Percentiles rank a stretch among this genome's conserved stretches.
Evolutionary conservation across 2,329 filamentous ascomycete species (phyloP).

Genomic region (Diplodia intermedia): DNA sequence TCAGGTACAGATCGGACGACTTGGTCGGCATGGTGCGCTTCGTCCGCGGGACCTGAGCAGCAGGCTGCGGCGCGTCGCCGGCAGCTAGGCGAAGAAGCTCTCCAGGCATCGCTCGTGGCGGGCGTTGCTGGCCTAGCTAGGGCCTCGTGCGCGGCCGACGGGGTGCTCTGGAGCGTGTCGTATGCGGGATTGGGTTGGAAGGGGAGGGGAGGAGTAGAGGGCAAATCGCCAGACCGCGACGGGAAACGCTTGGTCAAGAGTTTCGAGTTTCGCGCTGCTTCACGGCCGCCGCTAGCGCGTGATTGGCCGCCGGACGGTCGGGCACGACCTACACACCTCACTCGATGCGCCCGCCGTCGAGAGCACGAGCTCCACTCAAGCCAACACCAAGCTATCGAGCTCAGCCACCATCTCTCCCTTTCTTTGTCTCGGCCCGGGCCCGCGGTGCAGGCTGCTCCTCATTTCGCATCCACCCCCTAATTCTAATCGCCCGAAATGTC

Average conservation of each 20-base stretch:
- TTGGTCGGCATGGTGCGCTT: slow-evolving; percentile 44
- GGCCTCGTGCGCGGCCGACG: slow-evolving; percentile 36
- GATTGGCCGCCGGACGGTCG: slow-evolving; percentile 24
- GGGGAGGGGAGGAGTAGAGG: slow-evolving; percentile 7
- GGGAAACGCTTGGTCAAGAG: slow-evolving; percentile 21
- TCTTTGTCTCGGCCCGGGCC: slow-evolving; percentile 14
- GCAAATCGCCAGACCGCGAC: slow-evolving; percentile 4
- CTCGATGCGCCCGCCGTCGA: not conserved
- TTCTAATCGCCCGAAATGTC: slow-evolving; percentile 46
- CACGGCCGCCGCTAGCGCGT: slow-evolving; percentile 9
- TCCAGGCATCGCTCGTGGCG: slow-evolving; percentile 51
- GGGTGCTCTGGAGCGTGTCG: slow-evolving; percentile 2
- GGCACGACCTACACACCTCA: slow-evolving; percentile 15
- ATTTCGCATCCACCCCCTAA: slow-evolving; percentile 17
- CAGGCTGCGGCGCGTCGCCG: slow-evolving; percentile 25
- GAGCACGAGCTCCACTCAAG: slow-evolving; percentile 25
- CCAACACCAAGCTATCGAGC: slow-evolving; percentile 21
- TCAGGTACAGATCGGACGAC: slow-evolving; percentile 49
- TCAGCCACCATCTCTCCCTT: slow-evolving; percentile 24
- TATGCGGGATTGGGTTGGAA: slow-evolving; percentile 22
- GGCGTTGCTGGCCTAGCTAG: slow-evolving; percentile 43
- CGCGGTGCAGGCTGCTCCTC: slow-evolving; percentile 12
- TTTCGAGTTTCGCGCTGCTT: slow-evolving; percentile 29
- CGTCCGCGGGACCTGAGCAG: slow-evolving; percentile 17
- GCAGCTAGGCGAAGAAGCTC: slow-evolving; percentile 48